Conservation (phyloP, 2,329 filamentous ascomycete genomes). For the Calonectria montana region DNA sequence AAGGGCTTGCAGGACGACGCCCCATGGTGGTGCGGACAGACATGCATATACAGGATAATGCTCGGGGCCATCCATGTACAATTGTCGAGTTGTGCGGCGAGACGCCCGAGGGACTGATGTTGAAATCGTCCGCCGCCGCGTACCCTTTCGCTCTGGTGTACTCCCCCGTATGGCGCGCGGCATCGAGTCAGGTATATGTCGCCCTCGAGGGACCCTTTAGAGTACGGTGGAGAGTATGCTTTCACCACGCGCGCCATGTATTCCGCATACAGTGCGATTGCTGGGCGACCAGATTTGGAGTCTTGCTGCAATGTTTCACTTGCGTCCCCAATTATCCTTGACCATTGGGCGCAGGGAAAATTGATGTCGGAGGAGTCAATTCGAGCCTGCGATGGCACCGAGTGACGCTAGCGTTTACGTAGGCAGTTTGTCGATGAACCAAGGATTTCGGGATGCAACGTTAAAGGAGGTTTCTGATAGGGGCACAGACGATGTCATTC, state of each 20-base stretch:
- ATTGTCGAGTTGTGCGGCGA: background rate
- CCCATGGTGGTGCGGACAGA: slow-evolving; percentile 20
- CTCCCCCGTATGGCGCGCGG: background rate
- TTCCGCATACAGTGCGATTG: slow-evolving; percentile 14
- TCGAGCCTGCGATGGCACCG: background rate
- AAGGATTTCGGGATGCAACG: slow-evolving; percentile 7
- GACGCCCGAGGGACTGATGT: background rate
- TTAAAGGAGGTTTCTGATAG: slow-evolving; percentile 13
- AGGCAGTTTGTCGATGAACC: slow-evolving; percentile 6
- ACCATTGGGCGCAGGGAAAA: background rate
- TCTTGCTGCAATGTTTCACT: slow-evolving; percentile 1
- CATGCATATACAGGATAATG: slow-evolving; percentile 6
- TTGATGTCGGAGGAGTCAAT: background rate
- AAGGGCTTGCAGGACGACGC: slow-evolving; percentile 34
- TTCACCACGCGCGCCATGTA: slow-evolving; percentile 3
- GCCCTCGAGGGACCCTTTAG: slow-evolving; percentile 4
- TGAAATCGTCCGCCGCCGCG: background rate
- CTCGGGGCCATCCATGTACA: background rate
- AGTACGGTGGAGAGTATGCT: slow-evolving; percentile 11
- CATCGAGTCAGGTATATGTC: slow-evolving; percentile 13
- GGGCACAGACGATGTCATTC: slow-evolving; percentile 19
- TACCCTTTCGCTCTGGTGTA: background rate
- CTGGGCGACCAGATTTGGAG: background rate
- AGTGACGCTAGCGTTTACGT: background rate
- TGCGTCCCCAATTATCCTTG: background rate